Evolutionary conservation across 257 asterid species (phyloP).

Genomic region (Solanum ossicruentum): DNA sequence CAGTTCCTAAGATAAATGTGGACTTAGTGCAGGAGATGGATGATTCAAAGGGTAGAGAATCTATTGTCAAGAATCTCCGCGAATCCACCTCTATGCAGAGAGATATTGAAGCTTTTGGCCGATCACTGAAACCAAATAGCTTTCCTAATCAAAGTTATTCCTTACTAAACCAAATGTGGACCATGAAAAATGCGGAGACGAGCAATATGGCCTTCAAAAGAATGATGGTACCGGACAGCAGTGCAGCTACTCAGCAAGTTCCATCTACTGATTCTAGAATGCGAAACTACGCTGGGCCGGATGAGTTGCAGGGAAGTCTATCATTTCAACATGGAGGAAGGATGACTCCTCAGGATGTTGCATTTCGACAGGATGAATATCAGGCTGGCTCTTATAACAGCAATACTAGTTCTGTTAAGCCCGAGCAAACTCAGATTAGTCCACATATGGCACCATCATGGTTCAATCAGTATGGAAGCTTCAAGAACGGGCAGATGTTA

Average conservation of each 20-base stretch:
- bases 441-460: constrained; percentile 87
- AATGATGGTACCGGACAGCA: constrained; percentile 38
- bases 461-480: constrained; percentile 63
- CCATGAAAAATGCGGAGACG: constrained; percentile 28
- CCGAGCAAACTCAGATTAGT: constrained; percentile 27
- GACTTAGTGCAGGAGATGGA: constrained; percentile 16
- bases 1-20: constrained; percentile 8
- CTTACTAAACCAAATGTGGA: constrained; percentile 43
- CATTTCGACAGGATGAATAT: constrained; percentile 15
- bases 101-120: constrained; percentile 78
- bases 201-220: constrained; percentile 44
- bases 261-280: constrained; percentile 34
- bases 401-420: constrained; percentile 3
- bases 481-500: constrained; percentile 48
- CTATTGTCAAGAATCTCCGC: constrained; percentile 18
- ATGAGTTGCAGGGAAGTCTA: constrained; percentile 14
- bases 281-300: constrained; percentile 25
- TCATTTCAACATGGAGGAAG: constrained; percentile 34
- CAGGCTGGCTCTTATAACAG: constrained; percentile 3
- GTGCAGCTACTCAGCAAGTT: constrained; percentile 20
- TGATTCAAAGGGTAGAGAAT: constrained; percentile 24
- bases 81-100: constrained; percentile 46
- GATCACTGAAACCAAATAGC: constrained; percentile 56
- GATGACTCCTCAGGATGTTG: constrained; percentile 30
- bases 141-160: constrained; percentile 36